Conservation (phyloP, 2,329 filamentous ascomycete species). For the Penicillium sp. region DNA sequence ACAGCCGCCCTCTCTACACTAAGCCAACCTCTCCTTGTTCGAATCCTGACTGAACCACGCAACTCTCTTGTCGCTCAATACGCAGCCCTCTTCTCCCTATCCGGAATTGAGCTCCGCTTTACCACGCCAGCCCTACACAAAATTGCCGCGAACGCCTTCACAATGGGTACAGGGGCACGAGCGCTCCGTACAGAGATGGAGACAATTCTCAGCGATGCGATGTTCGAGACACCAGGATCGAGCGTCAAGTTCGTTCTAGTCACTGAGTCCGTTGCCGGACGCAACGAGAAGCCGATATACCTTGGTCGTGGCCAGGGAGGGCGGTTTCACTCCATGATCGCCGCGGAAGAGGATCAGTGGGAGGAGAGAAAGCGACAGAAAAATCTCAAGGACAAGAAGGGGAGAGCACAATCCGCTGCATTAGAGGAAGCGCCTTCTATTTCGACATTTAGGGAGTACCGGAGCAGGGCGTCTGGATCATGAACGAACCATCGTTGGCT, state of each 20-base stretch:
- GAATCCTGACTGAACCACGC: slow-evolving; percentile 89
- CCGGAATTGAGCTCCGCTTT: slow-evolving; percentile 76
- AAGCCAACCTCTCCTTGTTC: slow-evolving; percentile 69
- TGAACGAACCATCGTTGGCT: slow-evolving; percentile 2
- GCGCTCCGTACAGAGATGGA: slow-evolving; percentile 83
- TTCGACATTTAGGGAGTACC: slow-evolving; percentile 52
- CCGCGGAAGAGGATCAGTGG: slow-evolving; percentile 57
- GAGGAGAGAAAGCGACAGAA: slow-evolving; percentile 46
- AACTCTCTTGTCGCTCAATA: slow-evolving; percentile 91
- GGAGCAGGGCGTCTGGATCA: slow-evolving; percentile 41
- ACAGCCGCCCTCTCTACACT: slow-evolving; percentile 84
- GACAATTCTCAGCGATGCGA: slow-evolving; percentile 75
- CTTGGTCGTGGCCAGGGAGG: slow-evolving; percentile 57
- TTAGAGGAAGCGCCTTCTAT: slow-evolving; percentile 24
- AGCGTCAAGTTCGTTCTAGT: slow-evolving; percentile 74
- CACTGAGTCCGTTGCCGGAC: slow-evolving; percentile 70
- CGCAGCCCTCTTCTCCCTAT: slow-evolving; percentile 82
- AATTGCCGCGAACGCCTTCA: slow-evolving; percentile 72
- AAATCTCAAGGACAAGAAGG: slow-evolving; percentile 35
- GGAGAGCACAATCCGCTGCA: slow-evolving; percentile 13
- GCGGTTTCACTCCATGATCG: slow-evolving; percentile 56
- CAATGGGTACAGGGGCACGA: slow-evolving; percentile 78
- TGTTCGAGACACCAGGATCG: slow-evolving; percentile 75
- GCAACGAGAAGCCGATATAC: slow-evolving; percentile 61
- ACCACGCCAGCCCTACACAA: slow-evolving; percentile 80